These are phyloP conservation scores for Hyphochytrium catenoides DNA, from an alignment of 352 stramenopile genomes.

Conservation along the genomic window DNA sequence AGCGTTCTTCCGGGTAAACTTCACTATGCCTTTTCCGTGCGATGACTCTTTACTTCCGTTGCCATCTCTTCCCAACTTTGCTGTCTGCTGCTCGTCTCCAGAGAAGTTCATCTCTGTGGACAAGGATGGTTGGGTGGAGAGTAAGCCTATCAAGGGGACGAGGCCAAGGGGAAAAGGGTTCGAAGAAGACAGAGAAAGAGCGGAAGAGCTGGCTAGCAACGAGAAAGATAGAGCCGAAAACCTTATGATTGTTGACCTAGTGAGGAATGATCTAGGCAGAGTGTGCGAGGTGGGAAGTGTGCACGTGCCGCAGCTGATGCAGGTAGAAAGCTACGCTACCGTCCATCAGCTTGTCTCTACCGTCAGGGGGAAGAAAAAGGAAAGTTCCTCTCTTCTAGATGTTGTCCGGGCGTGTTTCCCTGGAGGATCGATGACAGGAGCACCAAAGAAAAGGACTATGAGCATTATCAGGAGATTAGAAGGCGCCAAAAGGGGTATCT, in stretches of 20 bases:
- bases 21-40: too few relatives aligned
- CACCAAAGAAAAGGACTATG: slow-evolving; percentile 88
- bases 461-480: slow-evolving; percentile 83
- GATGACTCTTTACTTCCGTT: too few relatives aligned
- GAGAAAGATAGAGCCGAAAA: slow-evolving; percentile 88
- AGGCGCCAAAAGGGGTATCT: slow-evolving; percentile 60
- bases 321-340: slow-evolving; percentile 83
- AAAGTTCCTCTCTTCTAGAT: slow-evolving; percentile 45
- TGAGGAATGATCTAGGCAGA: slow-evolving; percentile 84
- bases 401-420: slow-evolving; percentile 83
- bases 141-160: slow-evolving; percentile 93
- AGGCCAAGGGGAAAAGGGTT: slow-evolving; percentile 19
- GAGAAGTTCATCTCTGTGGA: slow-evolving; percentile 75
- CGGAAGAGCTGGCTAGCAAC: slow-evolving; percentile 38
- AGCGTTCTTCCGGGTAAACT: slow-evolving; percentile 62
- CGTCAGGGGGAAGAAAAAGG: slow-evolving; percentile 42
- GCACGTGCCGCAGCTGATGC: slow-evolving; percentile 75
- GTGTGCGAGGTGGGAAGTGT: slow-evolving; percentile 73
- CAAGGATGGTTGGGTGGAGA: slow-evolving; percentile 59
- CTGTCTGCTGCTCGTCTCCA: slow-evolving; percentile 83
- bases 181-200: slow-evolving; percentile 29
- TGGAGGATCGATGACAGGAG: slow-evolving; percentile 90
- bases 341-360: slow-evolving; percentile 95
- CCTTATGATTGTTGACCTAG: slow-evolving; percentile 93
- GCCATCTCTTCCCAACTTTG: slow-evolving; percentile 23